Evolutionary conservation across 306 rosid species (phyloP).

Genomic region (Gastrolobium villosum): DNA sequence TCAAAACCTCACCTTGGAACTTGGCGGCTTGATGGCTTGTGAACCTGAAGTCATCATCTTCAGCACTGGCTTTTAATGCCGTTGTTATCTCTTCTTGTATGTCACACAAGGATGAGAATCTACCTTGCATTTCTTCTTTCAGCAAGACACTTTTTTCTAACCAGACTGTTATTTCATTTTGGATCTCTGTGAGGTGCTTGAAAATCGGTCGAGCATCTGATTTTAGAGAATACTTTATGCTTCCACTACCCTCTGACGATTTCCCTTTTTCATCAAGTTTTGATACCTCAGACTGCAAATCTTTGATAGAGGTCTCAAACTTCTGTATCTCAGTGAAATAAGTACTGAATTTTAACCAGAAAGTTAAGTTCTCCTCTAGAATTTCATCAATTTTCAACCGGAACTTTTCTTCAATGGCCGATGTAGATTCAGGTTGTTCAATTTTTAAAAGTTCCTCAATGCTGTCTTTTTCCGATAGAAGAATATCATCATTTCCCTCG

Average conservation of each 20-base stretch:
- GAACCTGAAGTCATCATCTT: constrained; percentile 85
- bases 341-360: constrained; percentile 89
- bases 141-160: constrained; percentile 59
- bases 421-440: constrained; percentile 53
- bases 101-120: constrained; percentile 79
- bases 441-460: constrained; percentile 47
- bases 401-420: constrained; percentile 75
- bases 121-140: constrained; percentile 73
- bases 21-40: constrained; percentile 98
- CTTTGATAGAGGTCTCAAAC: constrained; percentile 71
- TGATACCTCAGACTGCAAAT: constrained; percentile 65
- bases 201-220: constrained; percentile 88
- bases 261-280: constrained; percentile 63
- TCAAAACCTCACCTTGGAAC: constrained; percentile 96
- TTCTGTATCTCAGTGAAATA: constrained; percentile 76
- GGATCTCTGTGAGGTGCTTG: constrained; percentile 86
- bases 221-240: constrained; percentile 49
- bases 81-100: constrained; percentile 86
- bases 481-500: constrained; percentile 55
- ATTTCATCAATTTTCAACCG: constrained; percentile 78
- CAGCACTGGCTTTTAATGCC: constrained; percentile 88
- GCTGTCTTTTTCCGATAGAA: constrained; percentile 30
- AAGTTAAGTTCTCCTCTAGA: constrained; percentile 87
- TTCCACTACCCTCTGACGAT: constrained; percentile 57
- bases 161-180: constrained; percentile 78